Evolutionary conservation across 352 stramenopile species (phyloP), one percentile per base, ranked within the genome.

Genomic region (Nothophytophthora sp.): DNA sequence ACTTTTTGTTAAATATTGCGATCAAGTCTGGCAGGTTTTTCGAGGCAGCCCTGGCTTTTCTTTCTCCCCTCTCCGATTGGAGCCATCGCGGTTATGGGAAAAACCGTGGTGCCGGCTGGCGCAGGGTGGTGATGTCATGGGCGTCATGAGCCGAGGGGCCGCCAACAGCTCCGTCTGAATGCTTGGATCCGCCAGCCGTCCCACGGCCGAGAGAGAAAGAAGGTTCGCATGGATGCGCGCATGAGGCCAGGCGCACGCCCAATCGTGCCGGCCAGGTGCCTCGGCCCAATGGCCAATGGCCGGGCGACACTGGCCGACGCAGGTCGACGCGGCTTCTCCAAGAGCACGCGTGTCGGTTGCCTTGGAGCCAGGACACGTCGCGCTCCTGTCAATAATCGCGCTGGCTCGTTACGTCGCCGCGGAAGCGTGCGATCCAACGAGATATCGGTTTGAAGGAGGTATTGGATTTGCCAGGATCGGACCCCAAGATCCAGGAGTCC

Each of bases 231-330:
- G 25, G 47, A 51, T 51, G 34, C 27, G 47, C 41, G 13, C 40
- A 36, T 60, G 49, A 43, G 36, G 54, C 32, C 32, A 43, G 25
- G 29, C 52, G 50, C 57, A 66, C 49, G 60, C 54, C 50, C 29
- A 40, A 32, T 49, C 44, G 15, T 23, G 25, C 33, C n/a, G n/a
- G n/a, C n/a, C 28, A 8, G 40, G 58, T 63, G 57, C 57, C 57
- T 66, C 34, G 11, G 33, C 16, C 58, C 58, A 67, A 67, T 63
- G 18, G 42, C 44, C 51, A 67, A 67, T 62, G 43, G 57, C 58
- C 40, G 15, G 11, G 16, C 19, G 25, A 16, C 30, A 13, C 18
- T 8, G 24, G 50, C 34, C 56, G 56, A 60, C 56, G 44, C n/a
- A 4, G 39, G 29, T 46, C 47, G 48, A 29, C 35, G 22, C 20